Evolutionary conservation across 1,284 basidiomycete genomes (phyloP), one percentile per base, ranked within the genome.

Genomic region (Schizophyllum amplum): DNA sequence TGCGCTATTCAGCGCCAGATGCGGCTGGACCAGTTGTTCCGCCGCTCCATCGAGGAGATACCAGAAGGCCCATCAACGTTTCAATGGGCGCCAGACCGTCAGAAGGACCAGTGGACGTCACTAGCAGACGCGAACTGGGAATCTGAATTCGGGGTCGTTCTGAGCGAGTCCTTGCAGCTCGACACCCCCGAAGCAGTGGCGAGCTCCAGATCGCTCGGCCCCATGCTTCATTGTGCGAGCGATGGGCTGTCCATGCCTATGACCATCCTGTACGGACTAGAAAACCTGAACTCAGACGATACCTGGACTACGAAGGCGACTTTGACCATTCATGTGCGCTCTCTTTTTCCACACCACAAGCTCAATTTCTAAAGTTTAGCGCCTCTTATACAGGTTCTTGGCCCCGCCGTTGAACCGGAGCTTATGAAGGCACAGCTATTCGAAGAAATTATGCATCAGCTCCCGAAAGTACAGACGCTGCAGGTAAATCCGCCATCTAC

Each of bases 381-480:
- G 11, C 53, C 5, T 57, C 7, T 50, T 51, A 20, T 5, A 24
- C 27, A 74, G 72, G 55, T 75, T 4, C 54, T 75, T 7, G 72
- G 71, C 1, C 66, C 71, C 1, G 58, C 59, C 20, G 42, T 64
- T 23, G 33, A 17, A 17, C 61, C 61, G 11, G 71, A 73, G 52
- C n/a, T 70, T 5, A 27, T 52, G 15, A 55, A 63, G 42, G 62
- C 64, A 5, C 52, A 64, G 7, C 60, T 69, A 0, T 73, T 75
- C 54, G 72, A 75, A 58, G 72, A 72, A 55, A 70, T 72, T 15
- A 48, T 73, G 1, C 72, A 73, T 56, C 67, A 69, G n/a, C 63
- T 71, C 24, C 71, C 72, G 0, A 54, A 62, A 24, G 64, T 73
- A 1, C 67, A 73, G 33, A 67, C 51, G 0, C 59, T 74, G 21